These are phyloP conservation scores for Fragilaria crotonensis DNA, from an alignment of 108 stramenopile genomes.

Conservation along the genomic window DNA sequence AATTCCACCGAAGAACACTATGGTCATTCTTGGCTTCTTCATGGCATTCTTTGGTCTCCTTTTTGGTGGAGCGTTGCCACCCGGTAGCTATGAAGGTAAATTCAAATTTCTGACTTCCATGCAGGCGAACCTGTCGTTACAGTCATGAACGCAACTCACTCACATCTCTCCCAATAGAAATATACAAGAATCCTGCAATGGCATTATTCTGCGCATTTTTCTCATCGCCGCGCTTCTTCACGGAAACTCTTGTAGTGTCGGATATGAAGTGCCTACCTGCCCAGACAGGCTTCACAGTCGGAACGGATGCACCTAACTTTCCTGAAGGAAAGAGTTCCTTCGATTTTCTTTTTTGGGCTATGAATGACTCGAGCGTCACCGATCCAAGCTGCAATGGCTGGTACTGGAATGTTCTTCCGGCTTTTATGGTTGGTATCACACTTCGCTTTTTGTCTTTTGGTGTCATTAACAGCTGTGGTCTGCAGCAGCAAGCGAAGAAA, in stretches of 20 bases:
- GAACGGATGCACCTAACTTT: constrained; percentile 3
- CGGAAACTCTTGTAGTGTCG: constrained; percentile 21
- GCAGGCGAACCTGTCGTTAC: neutral
- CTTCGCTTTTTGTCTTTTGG: constrained; percentile 20
- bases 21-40: constrained; percentile 22
- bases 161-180: neutral
- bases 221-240: constrained; percentile 28
- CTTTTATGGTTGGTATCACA: constrained; percentile 27
- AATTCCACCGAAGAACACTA: constrained; percentile 25
- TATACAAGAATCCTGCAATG: constrained; percentile 11
- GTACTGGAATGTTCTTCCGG: constrained; percentile 30
- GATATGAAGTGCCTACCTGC: constrained; percentile 25
- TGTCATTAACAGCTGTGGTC: constrained; percentile 16
- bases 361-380: constrained; percentile 19
- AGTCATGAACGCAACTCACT: no score
- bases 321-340: constrained; percentile 2
- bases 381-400: constrained; percentile 19
- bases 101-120: no score
- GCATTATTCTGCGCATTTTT: constrained; percentile 23
- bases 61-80: constrained; percentile 26
- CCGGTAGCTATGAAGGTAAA: constrained; percentile 15
- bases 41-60: constrained; percentile 32
- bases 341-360: constrained; percentile 10
- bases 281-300: constrained; percentile 38
- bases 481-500: constrained; percentile 26